A percentile compares a stretch with the other conserved stretches of the same genome.
Evolutionary conservation across 2,329 filamentous ascomycete genomes (phyloP).

Genomic region (Monosporascus sp.): DNA sequence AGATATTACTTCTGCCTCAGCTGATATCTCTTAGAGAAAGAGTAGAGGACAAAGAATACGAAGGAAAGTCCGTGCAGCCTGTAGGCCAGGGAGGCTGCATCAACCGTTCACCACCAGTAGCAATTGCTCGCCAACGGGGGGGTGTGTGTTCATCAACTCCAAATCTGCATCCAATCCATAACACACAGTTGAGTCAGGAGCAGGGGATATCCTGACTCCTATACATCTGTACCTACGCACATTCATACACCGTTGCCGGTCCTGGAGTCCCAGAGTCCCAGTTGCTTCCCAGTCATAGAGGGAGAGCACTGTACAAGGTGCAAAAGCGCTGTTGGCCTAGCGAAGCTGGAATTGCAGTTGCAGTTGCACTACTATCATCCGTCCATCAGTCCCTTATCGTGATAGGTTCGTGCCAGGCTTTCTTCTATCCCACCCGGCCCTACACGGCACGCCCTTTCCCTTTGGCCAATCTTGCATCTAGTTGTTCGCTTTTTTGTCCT

Average conservation of each 20-base stretch:
- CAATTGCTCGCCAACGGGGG: slow-evolving; percentile 13
- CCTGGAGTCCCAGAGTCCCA: too few relatives aligned
- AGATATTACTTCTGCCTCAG: slow-evolving; percentile 8
- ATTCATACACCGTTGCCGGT: not conserved
- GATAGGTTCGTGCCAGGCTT: not conserved
- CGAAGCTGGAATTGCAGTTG: not conserved
- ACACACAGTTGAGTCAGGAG: not conserved
- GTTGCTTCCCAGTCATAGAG: too few relatives aligned
- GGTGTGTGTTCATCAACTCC: slow-evolving; percentile 8
- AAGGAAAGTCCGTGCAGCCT: slow-evolving; percentile 15
- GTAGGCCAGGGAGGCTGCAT: slow-evolving; percentile 14
- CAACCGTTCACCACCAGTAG: slow-evolving; percentile 9
- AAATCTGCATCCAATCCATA: not conserved
- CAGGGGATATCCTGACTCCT: not conserved
- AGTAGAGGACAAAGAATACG: slow-evolving; percentile 18
- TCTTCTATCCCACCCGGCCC: not conserved
- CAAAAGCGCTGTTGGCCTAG: not conserved
- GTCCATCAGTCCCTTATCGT: not conserved
- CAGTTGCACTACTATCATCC: not conserved
- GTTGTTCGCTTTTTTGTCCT: not conserved
- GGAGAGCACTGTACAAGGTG: too few relatives aligned
- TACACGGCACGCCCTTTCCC: not conserved
- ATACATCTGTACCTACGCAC: not conserved
- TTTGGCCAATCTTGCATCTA: not conserved
- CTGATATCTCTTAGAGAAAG: slow-evolving; percentile 9